Percentiles rank a stretch among this genome's conserved stretches.
Evolutionary conservation across 331 rosid species (phyloP).

Genomic region (Telfairia occidentalis): DNA sequence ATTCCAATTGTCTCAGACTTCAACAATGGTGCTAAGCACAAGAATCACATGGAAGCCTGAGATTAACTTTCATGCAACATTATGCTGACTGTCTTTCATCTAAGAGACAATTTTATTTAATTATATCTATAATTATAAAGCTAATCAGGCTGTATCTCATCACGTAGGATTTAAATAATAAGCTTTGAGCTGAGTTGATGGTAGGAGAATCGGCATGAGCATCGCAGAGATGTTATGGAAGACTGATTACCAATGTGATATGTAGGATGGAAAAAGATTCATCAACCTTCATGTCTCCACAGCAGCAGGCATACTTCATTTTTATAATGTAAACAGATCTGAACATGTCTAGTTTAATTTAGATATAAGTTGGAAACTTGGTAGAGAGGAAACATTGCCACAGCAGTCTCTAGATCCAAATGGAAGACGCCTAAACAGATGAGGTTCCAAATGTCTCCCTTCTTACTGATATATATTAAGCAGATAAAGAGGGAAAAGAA

Average conservation of each 20-base stretch:
- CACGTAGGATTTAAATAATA: not conserved
- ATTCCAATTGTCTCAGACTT: constrained; percentile 5
- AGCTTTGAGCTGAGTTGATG: not conserved
- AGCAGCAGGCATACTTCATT: not conserved
- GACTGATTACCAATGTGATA: not conserved
- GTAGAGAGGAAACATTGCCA: constrained; percentile 19
- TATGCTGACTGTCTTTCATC: not conserved
- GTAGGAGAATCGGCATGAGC: constrained; percentile 23
- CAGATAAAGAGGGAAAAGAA: constrained; percentile 14
- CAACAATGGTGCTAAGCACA: not conserved
- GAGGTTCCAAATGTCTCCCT: constrained; percentile 24
- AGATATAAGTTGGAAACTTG: constrained; percentile 28
- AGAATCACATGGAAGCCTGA: not conserved
- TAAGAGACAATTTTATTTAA: not conserved
- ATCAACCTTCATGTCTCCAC: not conserved
- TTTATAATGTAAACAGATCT: not conserved
- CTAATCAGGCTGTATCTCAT: not conserved
- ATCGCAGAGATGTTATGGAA: constrained; percentile 9
- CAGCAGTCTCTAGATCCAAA: constrained; percentile 23
- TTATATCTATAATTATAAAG: not conserved
- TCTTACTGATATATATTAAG: constrained; percentile 4
- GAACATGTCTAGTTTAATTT: not conserved
- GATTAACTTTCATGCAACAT: not conserved
- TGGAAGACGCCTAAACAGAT: constrained; percentile 19
- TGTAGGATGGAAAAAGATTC: not conserved